Conservation (phyloP, 1,284 basidiomycete genomes). For the Exobasidium rhododendri region DNA sequence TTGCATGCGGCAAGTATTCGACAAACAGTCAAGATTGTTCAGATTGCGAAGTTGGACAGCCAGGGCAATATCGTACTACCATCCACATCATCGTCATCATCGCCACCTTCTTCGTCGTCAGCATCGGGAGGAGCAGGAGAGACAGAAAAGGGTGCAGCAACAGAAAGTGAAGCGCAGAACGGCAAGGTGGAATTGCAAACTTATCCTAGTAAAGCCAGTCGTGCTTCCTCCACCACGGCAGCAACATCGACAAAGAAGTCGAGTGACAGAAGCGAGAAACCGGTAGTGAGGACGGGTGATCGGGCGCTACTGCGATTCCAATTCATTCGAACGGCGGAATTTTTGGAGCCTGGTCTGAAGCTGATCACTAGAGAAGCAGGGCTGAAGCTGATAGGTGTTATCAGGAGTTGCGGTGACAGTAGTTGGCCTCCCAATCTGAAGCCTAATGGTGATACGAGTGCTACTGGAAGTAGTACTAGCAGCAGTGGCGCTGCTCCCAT, state of each 20-base stretch:
- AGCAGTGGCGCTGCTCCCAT: no score
- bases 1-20: constrained; percentile 49
- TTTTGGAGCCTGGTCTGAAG: constrained; percentile 49
- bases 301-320: constrained; percentile 45
- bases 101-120: not conserved
- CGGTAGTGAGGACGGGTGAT: constrained; percentile 50
- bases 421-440: no score
- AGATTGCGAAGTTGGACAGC: constrained; percentile 42
- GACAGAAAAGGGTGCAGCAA: not conserved
- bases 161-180: not conserved
- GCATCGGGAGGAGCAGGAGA: not conserved
- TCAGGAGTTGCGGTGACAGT: no score
- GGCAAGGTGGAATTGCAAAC: not conserved
- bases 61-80: constrained; percentile 12
- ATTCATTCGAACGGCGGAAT: constrained; percentile 47
- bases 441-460: no score
- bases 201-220: not conserved
- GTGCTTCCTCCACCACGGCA: not conserved
- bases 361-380: constrained; percentile 49
- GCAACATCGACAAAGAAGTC: not conserved
- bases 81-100: no score
- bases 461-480: no score
- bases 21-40: constrained; percentile 50
- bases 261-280: constrained; percentile 24
- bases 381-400: constrained; percentile 50